Evolutionary conservation across 1,284 basidiomycete species (phyloP), one percentile per base, ranked within the genome.

Genomic region (Ceratobasidium papillatum): DNA sequence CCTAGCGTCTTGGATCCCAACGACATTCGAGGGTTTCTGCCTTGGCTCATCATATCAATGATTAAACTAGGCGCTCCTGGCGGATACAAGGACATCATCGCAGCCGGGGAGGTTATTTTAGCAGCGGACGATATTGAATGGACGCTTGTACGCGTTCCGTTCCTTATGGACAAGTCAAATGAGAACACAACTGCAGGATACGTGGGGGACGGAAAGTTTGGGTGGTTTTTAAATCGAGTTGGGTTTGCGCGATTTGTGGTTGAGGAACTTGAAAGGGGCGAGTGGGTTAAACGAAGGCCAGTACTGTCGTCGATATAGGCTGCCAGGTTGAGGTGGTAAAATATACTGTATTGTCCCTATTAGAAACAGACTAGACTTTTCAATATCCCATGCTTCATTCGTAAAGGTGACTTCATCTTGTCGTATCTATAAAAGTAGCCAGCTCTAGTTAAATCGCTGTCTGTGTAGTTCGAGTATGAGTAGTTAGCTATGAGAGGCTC

Each of bases 211-310:
- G 45, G 65, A 38, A 65, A 54, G 22, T 30, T 41, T 34, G 49
- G 49, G 19, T 52, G 64, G 49, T 52, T 54, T 36, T 27, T 52
- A n/a, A 9, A 22, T 7, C 61, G 38, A 30, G 61, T n/a, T 19
- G 58, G 30, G 58, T 63, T 25, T 63, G 61, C 38, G 41, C 61
- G 22, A 9, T 63, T 63, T 30, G 27, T 65, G 22, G 47, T 65
- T 27, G 45, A 68, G 5, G 49, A 54, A 14, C 49, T 38, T 17
- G 64, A 68, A 41, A 68, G 41, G 22, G 25, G 34, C 7, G 64
- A 52, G 47, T 68, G 34, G 63, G 47, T 49, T 14, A 51, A n/a
- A 45, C 11, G 27, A 51, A 30, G 25, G 63, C 43, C 63, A 3
- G 1, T 17, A 30, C 45, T 65, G 27, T 65, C 47, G 63, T 49